A percentile compares a stretch with the other conserved stretches of the same genome.
Conservation (phyloP, 2,329 filamentous ascomycete genomes). For the Neophaeococcomyces aloes region DNA sequence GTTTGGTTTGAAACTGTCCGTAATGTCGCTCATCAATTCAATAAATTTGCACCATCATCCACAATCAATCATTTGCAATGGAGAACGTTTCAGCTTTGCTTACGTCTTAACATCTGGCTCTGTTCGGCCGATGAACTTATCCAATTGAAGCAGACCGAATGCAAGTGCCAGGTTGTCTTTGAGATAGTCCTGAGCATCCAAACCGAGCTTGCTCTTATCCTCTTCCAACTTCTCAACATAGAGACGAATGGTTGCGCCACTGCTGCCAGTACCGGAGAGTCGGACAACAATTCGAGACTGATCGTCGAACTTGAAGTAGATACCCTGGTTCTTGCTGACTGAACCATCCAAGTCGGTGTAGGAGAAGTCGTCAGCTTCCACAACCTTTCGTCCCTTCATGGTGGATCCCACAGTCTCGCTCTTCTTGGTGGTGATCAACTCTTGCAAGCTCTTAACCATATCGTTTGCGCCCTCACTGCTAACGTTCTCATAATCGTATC, state of each 20-base stretch:
- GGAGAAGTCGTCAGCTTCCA: slow-evolving; percentile 88
- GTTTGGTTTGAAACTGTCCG: too few relatives aligned
- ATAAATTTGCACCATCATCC: too few relatives aligned
- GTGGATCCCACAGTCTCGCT: slow-evolving; percentile 72
- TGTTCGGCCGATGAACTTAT: slow-evolving; percentile 83
- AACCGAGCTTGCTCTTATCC: slow-evolving; percentile 64
- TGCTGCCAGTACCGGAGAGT: slow-evolving; percentile 87
- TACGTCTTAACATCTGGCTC: slow-evolving; percentile 96
- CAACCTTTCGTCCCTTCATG: slow-evolving; percentile 70
- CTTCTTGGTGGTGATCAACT: slow-evolving; percentile 59
- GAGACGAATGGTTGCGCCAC: slow-evolving; percentile 88
- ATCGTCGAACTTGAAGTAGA: slow-evolving; percentile 88
- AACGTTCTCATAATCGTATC: slow-evolving; percentile 95
- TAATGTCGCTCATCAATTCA: too few relatives aligned
- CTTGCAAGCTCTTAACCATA: slow-evolving; percentile 69
- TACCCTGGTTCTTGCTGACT: slow-evolving; percentile 88
- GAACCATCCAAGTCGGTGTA: slow-evolving; percentile 98
- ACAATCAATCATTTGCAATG: too few relatives aligned
- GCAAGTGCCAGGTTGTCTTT: slow-evolving; percentile 81
- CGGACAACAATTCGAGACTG: slow-evolving; percentile 92
- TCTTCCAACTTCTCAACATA: slow-evolving; percentile 94
- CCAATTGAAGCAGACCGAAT: slow-evolving; percentile 76
- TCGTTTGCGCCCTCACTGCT: slow-evolving; percentile 85
- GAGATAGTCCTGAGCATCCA: slow-evolving; percentile 88
- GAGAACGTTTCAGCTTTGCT: slow-evolving; percentile 18